Evolutionary conservation across 1,139 yeast genomes (phyloP).

Genomic region (Zygosaccharomyces sapae): DNA sequence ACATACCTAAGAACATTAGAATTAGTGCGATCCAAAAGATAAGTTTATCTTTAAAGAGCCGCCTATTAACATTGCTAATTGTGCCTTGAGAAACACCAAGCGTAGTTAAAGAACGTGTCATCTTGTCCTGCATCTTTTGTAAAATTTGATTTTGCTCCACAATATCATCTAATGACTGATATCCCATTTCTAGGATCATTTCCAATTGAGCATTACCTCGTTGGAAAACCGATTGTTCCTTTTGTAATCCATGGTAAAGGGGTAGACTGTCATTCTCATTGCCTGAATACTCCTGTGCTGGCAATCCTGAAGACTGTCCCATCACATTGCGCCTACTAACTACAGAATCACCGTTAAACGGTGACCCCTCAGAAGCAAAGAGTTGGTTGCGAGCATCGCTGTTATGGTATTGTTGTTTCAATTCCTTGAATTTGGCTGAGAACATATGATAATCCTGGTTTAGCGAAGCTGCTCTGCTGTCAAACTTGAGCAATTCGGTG

Average conservation of each 20-base stretch:
- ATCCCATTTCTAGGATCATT: constrained; percentile 85
- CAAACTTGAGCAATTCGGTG: constrained; percentile 47
- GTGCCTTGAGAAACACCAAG: constrained; percentile 87
- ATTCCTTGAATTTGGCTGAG: constrained; percentile 53
- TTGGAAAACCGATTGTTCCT: constrained; percentile 61
- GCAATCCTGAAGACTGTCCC: constrained; percentile 17
- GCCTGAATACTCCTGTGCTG: constrained; percentile 24
- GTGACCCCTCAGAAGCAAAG: constrained; percentile 20
- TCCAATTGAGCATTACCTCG: constrained; percentile 81
- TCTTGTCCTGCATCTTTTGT: constrained; percentile 55
- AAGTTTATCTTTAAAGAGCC: constrained; percentile 88
- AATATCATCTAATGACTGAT: constrained; percentile 77
- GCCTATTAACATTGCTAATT: constrained; percentile 70
- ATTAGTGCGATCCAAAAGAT: constrained; percentile 75
- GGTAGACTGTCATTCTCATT: constrained; percentile 35
- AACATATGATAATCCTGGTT: constrained; percentile 55
- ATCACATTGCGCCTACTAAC: constrained; percentile 27
- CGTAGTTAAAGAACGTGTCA: constrained; percentile 69
- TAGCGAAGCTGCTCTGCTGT: constrained; percentile 57
- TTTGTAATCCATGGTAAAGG: constrained; percentile 61
- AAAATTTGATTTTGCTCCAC: constrained; percentile 79
- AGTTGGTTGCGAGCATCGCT: constrained; percentile 31
- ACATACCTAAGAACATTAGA: constrained; percentile 62
- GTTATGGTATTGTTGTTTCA: constrained; percentile 65
- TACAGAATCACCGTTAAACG: constrained; percentile 22